Percentiles rank a stretch among this genome's conserved stretches.
phyloP scores from a whole-genome alignment of 2,329 filamentous ascomycete genomes.

The Sporothrix brunneoviolacea region DNA sequence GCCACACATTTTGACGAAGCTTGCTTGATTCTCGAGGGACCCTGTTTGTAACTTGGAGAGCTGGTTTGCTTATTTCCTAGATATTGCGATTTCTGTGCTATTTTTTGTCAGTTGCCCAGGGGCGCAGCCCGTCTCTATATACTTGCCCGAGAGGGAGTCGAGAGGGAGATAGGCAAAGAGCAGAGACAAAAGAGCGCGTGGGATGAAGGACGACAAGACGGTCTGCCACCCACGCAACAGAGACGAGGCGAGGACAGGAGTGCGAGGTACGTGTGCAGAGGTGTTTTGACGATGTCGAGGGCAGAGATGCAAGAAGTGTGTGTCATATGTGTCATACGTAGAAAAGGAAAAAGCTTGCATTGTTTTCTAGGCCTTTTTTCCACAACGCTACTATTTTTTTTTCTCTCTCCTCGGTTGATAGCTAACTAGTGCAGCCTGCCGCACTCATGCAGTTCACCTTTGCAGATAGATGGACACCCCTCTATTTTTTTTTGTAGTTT shows the following conservation, averaged over 20 bases:
- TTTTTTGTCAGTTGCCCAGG: slow-evolving; percentile 4
- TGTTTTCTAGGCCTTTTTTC: slow-evolving; percentile 13
- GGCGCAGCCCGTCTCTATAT: slow-evolving; percentile 7
- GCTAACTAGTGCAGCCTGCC: slow-evolving; percentile 6
- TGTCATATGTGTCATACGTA: slow-evolving; percentile 2
- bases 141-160: slow-evolving; percentile 1
- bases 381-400: slow-evolving; percentile 5
- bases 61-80: neutral
- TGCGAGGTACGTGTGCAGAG: slow-evolving; percentile 2
- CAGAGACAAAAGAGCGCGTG: neutral
- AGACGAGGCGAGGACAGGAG: slow-evolving; percentile 4
- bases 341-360: slow-evolving; percentile 10
- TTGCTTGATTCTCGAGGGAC: neutral
- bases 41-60: neutral
- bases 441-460: neutral
- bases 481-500: slow-evolving; percentile 5
- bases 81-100: neutral
- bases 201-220: neutral
- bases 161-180: neutral
- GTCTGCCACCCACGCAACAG: neutral
- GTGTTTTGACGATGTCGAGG: slow-evolving; percentile 3
- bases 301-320: slow-evolving; percentile 1
- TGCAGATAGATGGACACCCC: neutral
- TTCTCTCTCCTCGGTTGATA: neutral
- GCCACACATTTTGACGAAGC: slow-evolving; percentile 67